Percentiles rank a stretch among this genome's conserved stretches.
phyloP scores from a whole-genome alignment of 139 green algal genomes.

The Tetraselmis striata region DNA sequence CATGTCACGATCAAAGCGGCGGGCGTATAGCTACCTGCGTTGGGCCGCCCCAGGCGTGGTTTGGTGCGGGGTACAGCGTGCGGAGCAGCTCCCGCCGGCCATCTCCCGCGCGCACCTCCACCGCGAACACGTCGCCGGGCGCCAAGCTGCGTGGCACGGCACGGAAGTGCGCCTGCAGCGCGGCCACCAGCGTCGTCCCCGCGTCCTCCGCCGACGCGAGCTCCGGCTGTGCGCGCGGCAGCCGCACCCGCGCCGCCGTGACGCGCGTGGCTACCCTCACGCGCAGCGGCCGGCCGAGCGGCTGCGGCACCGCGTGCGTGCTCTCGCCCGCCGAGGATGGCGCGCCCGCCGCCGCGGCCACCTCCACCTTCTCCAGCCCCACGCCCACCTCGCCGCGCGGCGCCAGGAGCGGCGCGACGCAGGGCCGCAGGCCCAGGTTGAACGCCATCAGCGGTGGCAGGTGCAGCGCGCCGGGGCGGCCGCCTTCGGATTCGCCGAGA shows the following conservation, averaged over 20 bases:
- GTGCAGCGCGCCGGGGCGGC: neutral
- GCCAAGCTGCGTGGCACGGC: constrained; percentile 13
- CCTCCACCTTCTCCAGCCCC: constrained; percentile 14
- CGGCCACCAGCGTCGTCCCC: constrained; percentile 8
- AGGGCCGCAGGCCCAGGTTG: constrained; percentile 33
- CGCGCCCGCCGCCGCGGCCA: constrained; percentile 5
- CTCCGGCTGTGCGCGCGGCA: constrained; percentile 4
- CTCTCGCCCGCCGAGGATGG: constrained; percentile 6
- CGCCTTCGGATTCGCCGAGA: neutral
- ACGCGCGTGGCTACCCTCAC: constrained; percentile 1
- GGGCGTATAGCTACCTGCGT: too few species aligned
- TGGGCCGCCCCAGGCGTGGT: too few species aligned
- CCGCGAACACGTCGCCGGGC: constrained; percentile 30
- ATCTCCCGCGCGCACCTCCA: neutral
- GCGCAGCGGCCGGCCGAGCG: neutral
- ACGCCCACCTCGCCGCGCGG: neutral
- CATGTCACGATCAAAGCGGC: too few species aligned
- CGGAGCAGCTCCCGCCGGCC: constrained; percentile 4
- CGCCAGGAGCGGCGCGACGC: constrained; percentile 28
- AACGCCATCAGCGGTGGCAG: constrained; percentile 30
- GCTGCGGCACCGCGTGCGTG: neutral
- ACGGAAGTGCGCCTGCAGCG: constrained; percentile 26
- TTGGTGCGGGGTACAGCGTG: neutral
- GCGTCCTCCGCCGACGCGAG: neutral
- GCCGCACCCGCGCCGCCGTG: constrained; percentile 4